A percentile compares a stretch with the other conserved stretches of the same genome.
Evolutionary conservation across 2,329 filamentous ascomycete genomes (phyloP).

Genomic region (Pochonia chlamydosporia): DNA sequence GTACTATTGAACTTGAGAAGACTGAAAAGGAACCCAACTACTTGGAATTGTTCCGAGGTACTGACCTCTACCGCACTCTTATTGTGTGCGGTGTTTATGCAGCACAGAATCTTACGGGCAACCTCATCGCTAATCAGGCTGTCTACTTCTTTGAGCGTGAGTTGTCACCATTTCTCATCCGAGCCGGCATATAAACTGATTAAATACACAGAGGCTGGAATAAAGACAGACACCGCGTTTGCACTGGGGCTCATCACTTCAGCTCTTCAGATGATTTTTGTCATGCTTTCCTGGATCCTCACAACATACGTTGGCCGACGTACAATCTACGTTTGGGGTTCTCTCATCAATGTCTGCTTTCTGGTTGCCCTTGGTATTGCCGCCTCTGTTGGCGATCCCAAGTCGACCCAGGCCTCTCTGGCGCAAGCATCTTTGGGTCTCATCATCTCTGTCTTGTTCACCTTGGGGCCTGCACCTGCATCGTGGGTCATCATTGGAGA

Average conservation of each 20-base stretch:
- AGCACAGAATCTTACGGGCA: constrained; percentile 54
- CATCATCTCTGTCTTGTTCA: constrained; percentile 33
- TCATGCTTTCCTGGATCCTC: constrained; percentile 27
- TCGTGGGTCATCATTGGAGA: constrained; percentile 37
- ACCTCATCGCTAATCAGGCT: constrained; percentile 56
- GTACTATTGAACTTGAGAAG: constrained; percentile 48
- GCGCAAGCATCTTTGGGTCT: constrained; percentile 31
- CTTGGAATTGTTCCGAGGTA: constrained; percentile 48
- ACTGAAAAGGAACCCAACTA: constrained; percentile 33
- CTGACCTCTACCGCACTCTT: constrained; percentile 46
- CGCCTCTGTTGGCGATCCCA: constrained; percentile 23
- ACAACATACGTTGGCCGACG: constrained; percentile 32
- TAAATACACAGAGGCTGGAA: constrained; percentile 12
- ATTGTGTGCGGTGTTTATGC: constrained; percentile 54
- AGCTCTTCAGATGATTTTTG: constrained; percentile 26
- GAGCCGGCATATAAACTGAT: not conserved
- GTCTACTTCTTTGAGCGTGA: constrained; percentile 50
- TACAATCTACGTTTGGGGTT: constrained; percentile 33
- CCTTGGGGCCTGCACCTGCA: constrained; percentile 30
- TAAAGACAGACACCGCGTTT: constrained; percentile 14
- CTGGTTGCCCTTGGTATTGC: constrained; percentile 30
- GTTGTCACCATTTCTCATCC: constrained; percentile 6
- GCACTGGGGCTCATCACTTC: constrained; percentile 21
- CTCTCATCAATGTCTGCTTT: constrained; percentile 24
- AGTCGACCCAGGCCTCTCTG: constrained; percentile 27